phyloP scores from a whole-genome alignment of 2,329 filamentous ascomycete species.

The Stemphylium beticola region DNA sequence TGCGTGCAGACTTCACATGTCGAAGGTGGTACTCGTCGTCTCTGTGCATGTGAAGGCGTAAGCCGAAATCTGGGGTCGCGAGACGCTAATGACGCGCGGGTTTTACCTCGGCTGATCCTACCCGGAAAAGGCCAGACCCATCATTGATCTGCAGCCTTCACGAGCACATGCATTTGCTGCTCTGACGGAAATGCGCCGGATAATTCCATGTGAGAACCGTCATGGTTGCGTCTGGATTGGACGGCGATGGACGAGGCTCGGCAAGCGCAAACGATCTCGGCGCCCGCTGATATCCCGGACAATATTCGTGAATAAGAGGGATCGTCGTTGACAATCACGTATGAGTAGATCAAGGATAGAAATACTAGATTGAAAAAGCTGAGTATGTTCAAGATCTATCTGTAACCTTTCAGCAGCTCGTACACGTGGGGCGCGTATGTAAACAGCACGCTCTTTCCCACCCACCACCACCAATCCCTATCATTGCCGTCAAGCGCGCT shows the following conservation, averaged over 20 bases:
- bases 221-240: constrained; percentile 7
- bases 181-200: background rate
- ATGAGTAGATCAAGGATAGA: background rate
- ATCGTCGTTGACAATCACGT: background rate
- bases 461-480: constrained; percentile 17
- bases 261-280: constrained; percentile 1
- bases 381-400: constrained; percentile 8
- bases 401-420: constrained; percentile 38
- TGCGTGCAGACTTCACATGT: constrained; percentile 41
- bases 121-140: constrained; percentile 21
- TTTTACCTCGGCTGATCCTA: constrained; percentile 21
- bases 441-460: constrained; percentile 5
- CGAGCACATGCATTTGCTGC: constrained; percentile 3
- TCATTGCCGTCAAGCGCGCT: background rate
- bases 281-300: background rate
- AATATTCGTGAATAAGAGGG: background rate
- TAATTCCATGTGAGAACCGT: constrained; percentile 6
- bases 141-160: constrained; percentile 12
- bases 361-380: background rate
- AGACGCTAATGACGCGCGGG: constrained; percentile 10
- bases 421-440: constrained; percentile 33
- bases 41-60: constrained; percentile 41
- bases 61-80: constrained; percentile 18
- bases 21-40: constrained; percentile 12
- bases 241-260: constrained; percentile 1